phyloP scores from a whole-genome alignment of 352 stramenopile species.

The Chrysophaeum taylorii region DNA sequence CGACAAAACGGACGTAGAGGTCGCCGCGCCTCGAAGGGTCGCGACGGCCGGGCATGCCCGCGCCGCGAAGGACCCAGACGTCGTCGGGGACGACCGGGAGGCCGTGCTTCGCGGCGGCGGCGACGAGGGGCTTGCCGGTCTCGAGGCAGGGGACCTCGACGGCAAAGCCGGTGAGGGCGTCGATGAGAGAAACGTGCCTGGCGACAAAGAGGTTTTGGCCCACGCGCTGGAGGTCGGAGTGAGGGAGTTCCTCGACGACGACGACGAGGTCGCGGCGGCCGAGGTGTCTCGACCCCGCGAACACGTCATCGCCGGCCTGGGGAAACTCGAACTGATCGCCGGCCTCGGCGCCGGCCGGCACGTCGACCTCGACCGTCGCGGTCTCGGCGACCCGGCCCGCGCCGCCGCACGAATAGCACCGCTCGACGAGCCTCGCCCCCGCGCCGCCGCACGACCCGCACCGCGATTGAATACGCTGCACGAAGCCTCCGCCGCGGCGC shows the following conservation, averaged over 20 bases:
- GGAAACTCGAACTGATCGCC: neutral
- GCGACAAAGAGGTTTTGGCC: slow-evolving; percentile 34
- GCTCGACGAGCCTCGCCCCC: neutral
- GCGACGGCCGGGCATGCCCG: neutral
- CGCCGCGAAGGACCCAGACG: no score
- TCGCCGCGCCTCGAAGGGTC: neutral
- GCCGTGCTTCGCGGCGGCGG: neutral
- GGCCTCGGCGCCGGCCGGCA: neutral
- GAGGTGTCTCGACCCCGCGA: neutral
- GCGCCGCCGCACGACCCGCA: neutral
- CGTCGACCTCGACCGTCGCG: neutral
- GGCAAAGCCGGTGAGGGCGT: slow-evolving; percentile 34
- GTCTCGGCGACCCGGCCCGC: neutral
- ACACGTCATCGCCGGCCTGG: slow-evolving; percentile 1
- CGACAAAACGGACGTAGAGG: slow-evolving; percentile 6
- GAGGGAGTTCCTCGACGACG: slow-evolving; percentile 30
- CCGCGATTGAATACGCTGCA: neutral
- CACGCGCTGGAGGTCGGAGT: slow-evolving; percentile 29
- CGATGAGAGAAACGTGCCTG: slow-evolving; percentile 32
- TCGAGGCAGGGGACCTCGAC: neutral
- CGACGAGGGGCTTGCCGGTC: neutral
- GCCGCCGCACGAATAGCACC: neutral
- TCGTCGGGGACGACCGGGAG: no score
- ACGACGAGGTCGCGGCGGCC: slow-evolving; percentile 30
- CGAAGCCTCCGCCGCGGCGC: neutral